Evolutionary conservation across 441 rosid species (phyloP), one percentile per base, ranked within the genome.

Genomic region (Dalechampia spathulata): DNA sequence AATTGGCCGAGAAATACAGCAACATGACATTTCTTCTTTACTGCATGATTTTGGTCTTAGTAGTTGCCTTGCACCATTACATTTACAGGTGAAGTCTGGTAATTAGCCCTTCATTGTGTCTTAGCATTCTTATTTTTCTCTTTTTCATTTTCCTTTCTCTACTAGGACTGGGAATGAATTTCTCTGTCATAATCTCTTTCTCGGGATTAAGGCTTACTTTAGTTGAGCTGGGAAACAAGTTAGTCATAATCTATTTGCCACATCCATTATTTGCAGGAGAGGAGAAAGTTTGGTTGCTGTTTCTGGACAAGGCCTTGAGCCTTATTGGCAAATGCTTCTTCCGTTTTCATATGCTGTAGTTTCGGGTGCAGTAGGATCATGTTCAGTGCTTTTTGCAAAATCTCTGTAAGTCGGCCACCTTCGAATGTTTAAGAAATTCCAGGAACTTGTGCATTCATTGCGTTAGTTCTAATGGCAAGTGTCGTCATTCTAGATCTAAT

Each of bases 311-410:
- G 97, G 86, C 46, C 77, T 82, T 61, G 73, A 73, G 70, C 82
- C 85, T 4, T 83, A 83, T 68, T 92, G 99, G 97, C 83, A 75
- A 20, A 79, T 77, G 84, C 67, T 92, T 61, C 87, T 88, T 72
- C 99, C 99, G 40, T 89, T 92, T 73, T 89, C 99, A 5, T 92
- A 86, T 71, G 99, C 99, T 49, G 72, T 86, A 60, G 99, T 92
- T 62, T 92, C 99, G 1, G 99, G 99, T 38, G 99, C 99, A 40
- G 72, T 89, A 61, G 99, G 99, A 62, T 89, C 99, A 49, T 89
- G 84, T 78, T 92, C 99, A 13, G 99, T 92, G 62, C 75, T 92
- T 71, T 92, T 89, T 57, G 99, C 99, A 60, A 92, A 92, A 80
- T 92, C 99, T 53, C 87, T 92, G 97, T 92, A 73, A 78, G 97